phyloP scores from a whole-genome alignment of 75 land plant genomes.

The Selaginella moellendorffii region DNA sequence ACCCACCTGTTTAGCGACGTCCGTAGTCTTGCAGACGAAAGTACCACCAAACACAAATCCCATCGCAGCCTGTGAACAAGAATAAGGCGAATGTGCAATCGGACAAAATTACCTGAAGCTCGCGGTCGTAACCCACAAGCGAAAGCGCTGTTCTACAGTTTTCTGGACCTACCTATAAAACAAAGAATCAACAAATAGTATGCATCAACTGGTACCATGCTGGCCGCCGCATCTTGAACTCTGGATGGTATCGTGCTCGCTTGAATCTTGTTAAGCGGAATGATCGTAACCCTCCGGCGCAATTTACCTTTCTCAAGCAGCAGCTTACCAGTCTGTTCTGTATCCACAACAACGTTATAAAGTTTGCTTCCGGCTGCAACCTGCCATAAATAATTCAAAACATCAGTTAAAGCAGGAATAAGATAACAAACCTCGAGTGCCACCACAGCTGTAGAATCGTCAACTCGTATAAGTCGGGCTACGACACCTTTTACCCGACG shows the following conservation, averaged over 20 bases:
- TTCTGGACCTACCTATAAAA: slow-evolving; percentile 61
- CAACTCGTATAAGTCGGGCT: slow-evolving; percentile 82
- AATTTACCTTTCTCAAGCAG: slow-evolving; percentile 85
- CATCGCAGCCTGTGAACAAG: slow-evolving; percentile 72
- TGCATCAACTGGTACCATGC: slow-evolving; percentile 33
- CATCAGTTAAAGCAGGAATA: no score
- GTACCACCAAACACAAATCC: slow-evolving; percentile 90
- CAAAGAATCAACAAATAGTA: no score
- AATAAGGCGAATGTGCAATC: no score
- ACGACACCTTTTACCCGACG: slow-evolving; percentile 94
- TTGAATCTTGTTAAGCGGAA: slow-evolving; percentile 92
- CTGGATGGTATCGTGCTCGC: slow-evolving; percentile 33
- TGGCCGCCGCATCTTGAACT: slow-evolving; percentile 58
- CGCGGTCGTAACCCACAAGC: slow-evolving; percentile 74
- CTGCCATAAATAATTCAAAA: slow-evolving; percentile 19
- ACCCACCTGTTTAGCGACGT: slow-evolving; percentile 94
- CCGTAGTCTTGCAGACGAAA: slow-evolving; percentile 62
- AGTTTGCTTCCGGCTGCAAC: slow-evolving; percentile 93
- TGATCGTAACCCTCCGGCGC: slow-evolving; percentile 74
- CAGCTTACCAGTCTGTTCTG: slow-evolving; percentile 85
- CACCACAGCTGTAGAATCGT: slow-evolving; percentile 69
- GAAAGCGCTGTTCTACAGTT: slow-evolving; percentile 82
- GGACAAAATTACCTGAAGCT: slow-evolving; percentile 43
- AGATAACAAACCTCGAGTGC: slow-evolving; percentile 95
- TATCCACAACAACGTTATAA: slow-evolving; percentile 90